Base-by-base conservation (phyloP, 331 rosid species). In the Pyracantha coccinea region DNA sequence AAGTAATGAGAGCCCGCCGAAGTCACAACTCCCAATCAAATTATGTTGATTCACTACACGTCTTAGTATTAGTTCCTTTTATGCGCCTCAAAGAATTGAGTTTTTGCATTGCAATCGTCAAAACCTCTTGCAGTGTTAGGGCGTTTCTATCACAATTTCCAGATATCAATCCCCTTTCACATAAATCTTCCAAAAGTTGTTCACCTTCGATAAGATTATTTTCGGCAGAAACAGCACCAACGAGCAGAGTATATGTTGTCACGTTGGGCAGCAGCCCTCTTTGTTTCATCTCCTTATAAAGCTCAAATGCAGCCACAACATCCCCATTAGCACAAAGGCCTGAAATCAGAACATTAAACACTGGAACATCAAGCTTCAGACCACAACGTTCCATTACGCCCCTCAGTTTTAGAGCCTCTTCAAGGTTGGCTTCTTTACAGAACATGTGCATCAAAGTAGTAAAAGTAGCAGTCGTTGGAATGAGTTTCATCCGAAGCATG, bases 401-500 rank as follows among this genome's bases (percentile, higher is more conserved):
- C 84, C 50, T 91, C 88, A 89, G 70, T 71, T 84, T 82, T 68
- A 79, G 68, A 73, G 90, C 94, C 82, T 84, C 86, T 21, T 66
- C 81, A 74, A 89, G 71, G 70, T 89, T 84, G 35, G 85, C 89
- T 84, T 79, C 82, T 75, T 83, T 82, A 87, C 83, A 91, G 65
- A 71, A 81, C 65, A 52, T 33, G 17, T 89, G 92, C 90, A 91
- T 91, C 85, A 91, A 77, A 73, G 94, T 85, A 59, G 94, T 91
- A 79, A 91, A 91, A 67, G 94, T 89, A 61, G 92, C 89, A 73
- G 76, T 74, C 41, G 94, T 89, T 79, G 97, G 97, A 77, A 81
- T 69, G 64, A 84, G 73, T 75, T 38, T 70, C 80, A 20, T 79
- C 74, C 69, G 78, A 75, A 84, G 87, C 92, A 89, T 81, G 77